Conservation (phyloP, 306 rosid species). For the Biancaea sappan region DNA sequence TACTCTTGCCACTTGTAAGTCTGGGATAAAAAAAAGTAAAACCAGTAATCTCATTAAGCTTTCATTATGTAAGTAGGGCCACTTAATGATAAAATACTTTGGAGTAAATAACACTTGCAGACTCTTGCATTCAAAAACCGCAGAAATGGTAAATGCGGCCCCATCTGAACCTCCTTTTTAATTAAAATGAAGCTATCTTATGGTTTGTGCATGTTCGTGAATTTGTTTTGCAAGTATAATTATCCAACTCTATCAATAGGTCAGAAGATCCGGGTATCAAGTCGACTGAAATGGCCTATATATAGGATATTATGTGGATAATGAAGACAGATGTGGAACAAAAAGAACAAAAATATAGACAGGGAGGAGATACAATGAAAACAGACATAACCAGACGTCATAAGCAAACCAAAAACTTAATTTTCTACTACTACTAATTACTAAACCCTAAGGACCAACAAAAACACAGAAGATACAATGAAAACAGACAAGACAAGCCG, state of each 20-base stretch:
- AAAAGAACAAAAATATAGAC: neutral
- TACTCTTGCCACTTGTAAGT: constrained; percentile 42
- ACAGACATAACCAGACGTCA: neutral
- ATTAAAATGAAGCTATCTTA: neutral
- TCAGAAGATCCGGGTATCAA: neutral
- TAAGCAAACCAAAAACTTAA: neutral
- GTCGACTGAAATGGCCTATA: neutral
- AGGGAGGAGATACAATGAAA: constrained; percentile 3
- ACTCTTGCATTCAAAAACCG: constrained; percentile 23
- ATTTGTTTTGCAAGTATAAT: constrained; percentile 7
- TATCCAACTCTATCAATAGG: neutral
- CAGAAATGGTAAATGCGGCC: neutral
- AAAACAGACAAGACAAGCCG: neutral
- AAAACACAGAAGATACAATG: no score
- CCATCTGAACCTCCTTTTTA: neutral
- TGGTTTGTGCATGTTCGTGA: constrained; percentile 24
- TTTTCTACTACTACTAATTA: no score
- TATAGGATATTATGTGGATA: neutral
- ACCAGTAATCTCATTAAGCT: neutral
- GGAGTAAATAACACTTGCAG: constrained; percentile 3
- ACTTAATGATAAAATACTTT: neutral
- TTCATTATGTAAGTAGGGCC: neutral
- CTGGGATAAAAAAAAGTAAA: neutral
- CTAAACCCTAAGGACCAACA: no score
- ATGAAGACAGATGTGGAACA: neutral